Evolutionary conservation across 2,329 filamentous ascomycete genomes (phyloP), one percentile per base, ranked within the genome.

Genomic region (Venturia oleaginea): DNA sequence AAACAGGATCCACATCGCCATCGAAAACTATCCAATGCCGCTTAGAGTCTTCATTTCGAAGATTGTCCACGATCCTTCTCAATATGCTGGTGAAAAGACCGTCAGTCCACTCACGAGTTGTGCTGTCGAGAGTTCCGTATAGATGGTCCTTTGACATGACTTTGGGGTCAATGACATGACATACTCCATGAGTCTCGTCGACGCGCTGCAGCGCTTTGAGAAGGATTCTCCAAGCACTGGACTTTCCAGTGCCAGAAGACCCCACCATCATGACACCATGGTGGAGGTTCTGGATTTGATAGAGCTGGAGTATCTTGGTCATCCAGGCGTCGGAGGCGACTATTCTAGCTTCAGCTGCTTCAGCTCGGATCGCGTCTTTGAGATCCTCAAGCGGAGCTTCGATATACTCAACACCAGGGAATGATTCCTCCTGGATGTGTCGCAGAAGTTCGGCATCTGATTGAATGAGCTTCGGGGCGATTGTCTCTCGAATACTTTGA

Each of bases 251-350:
- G n/a, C 95, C 94, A 37, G 95, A 97, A 72, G 91, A 92, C 67
- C 94, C 94, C 11, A 99, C 94, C 94, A 99, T 97, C 95, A 99
- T 99, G 34, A 99, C 94, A 88, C 94, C 94, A 70, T 99, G 94
- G 72, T 99, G 94, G 65, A 99, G 92, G 68, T 88, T 90, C 76
- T 97, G 94, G 67, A 99, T 99, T 75, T 99, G 94, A 75, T 96
- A 97, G 2, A 99, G 84, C 75, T 99, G 94, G 10, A 99, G 82
- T 40, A 96, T 87, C 79, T 99, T 99, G 65, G 91, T 94, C 85
- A 97, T 92, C 95, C 95, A 99, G 59, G 88, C 87, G 64, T 97
- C 92, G 65, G 88, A 97, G 69, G 95, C 89, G 10, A 96, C 91
- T 17, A 96, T 84, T 71, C 96, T 89, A 69, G 90, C 87, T 73